Evolutionary conservation across 352 stramenopile species (phyloP).

Genomic region (Phytophthora sp.): DNA sequence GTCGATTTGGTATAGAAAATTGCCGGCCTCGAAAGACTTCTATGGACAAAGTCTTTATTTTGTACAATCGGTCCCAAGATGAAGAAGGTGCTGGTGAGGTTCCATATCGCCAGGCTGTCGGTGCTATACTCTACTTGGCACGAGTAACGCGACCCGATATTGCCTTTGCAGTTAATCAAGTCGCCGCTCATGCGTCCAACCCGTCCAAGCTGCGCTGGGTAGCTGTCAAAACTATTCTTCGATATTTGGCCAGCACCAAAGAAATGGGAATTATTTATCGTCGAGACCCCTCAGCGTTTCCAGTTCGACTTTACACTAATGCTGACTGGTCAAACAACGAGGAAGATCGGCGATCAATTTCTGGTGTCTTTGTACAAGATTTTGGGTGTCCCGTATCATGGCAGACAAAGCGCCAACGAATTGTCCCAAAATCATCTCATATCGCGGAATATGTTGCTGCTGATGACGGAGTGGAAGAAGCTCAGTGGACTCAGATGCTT

Average conservation of each 20-base stretch:
- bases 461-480: slow-evolving; percentile 15
- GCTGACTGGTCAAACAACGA: slow-evolving; percentile 16
- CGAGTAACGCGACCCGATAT: slow-evolving; percentile 11
- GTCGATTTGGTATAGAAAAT: slow-evolving; percentile 5
- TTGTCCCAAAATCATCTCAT: slow-evolving; percentile 19
- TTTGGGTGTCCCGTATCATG: neutral
- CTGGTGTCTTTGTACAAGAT: neutral
- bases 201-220: slow-evolving; percentile 7
- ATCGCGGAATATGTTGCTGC: slow-evolving; percentile 18
- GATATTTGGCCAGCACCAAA: slow-evolving; percentile 11
- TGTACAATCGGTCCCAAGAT: neutral
- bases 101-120: slow-evolving; percentile 5
- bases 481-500: neutral
- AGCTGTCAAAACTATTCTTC: slow-evolving; percentile 16
- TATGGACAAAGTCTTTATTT: neutral
- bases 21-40: slow-evolving; percentile 4
- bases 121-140: slow-evolving; percentile 3
- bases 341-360: neutral
- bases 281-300: neutral
- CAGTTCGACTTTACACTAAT: slow-evolving; percentile 4
- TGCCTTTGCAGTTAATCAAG: slow-evolving; percentile 12
- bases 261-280: neutral
- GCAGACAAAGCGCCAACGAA: slow-evolving; percentile 7
- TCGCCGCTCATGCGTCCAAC: neutral
- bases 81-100: neutral